phyloP scores from a whole-genome alignment of 177 flowering plant species.

The Vitis hybrid region DNA sequence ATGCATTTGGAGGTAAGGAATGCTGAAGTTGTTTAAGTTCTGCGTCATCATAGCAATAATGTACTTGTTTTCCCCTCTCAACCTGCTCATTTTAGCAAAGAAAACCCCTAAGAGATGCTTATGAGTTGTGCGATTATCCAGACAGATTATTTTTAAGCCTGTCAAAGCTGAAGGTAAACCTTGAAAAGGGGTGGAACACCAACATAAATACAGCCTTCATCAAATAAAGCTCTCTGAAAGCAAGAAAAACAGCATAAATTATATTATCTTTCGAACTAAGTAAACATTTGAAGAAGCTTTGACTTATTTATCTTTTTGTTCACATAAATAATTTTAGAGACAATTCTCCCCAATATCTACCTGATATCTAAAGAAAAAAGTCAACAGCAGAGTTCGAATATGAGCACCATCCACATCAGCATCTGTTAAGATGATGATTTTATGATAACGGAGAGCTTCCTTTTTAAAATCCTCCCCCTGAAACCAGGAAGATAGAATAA shows the following conservation, averaged over 20 bases:
- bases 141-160: not conserved
- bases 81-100: slow-evolving; percentile 50
- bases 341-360: slow-evolving; percentile 26
- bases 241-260: slow-evolving; percentile 3
- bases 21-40: slow-evolving; percentile 66
- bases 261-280: not conserved
- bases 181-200: slow-evolving; percentile 98
- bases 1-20: slow-evolving; percentile 79
- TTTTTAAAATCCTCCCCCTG: slow-evolving; percentile 95
- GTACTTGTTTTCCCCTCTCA: slow-evolving; percentile 83
- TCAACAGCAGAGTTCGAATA: slow-evolving; percentile 86
- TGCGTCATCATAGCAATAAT: slow-evolving; percentile 78
- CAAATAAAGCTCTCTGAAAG: slow-evolving; percentile 88
- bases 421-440: slow-evolving; percentile 92
- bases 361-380: slow-evolving; percentile 99
- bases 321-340: not conserved
- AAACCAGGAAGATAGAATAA: slow-evolving; percentile 9
- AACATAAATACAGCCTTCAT: slow-evolving; percentile 91
- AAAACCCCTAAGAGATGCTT: not conserved
- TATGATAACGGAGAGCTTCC: slow-evolving; percentile 90
- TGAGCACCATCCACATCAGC: slow-evolving; percentile 99
- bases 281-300: not conserved
- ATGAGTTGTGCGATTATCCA: not conserved
- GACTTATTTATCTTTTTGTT: not conserved
- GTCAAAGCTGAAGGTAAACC: slow-evolving; percentile 37